Percentiles rank a stretch among this genome's conserved stretches.
Evolutionary conservation across 1,284 basidiomycete species (phyloP).

Genomic region (Trichosporon sp.): DNA sequence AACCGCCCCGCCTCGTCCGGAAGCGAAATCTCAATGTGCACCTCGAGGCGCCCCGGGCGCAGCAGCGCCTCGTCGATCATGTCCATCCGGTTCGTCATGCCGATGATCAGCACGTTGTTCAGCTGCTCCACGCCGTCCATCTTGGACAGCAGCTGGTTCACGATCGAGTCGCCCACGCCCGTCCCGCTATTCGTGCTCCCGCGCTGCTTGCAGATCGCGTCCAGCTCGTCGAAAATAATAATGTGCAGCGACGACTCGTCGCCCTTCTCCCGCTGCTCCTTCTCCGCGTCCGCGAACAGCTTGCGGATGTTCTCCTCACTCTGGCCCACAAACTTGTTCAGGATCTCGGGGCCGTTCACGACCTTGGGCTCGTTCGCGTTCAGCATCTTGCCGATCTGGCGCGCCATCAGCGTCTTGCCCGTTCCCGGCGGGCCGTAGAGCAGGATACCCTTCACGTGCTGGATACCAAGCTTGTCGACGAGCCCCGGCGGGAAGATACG

Average conservation of each 20-base stretch:
- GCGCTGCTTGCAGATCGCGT: slow-evolving; percentile 98
- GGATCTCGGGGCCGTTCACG: slow-evolving; percentile 95
- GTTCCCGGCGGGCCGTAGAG: slow-evolving; percentile 96
- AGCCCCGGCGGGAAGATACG: slow-evolving; percentile 95
- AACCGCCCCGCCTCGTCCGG: slow-evolving; percentile 89
- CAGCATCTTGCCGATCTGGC: slow-evolving; percentile 99
- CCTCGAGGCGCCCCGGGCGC: slow-evolving; percentile 96
- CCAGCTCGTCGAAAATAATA: slow-evolving; percentile 97
- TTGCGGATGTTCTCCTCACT: slow-evolving; percentile 99
- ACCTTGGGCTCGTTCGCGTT: slow-evolving; percentile 98
- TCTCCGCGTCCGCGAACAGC: slow-evolving; percentile 95
- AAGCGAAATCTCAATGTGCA: slow-evolving; percentile 99
- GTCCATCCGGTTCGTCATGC: slow-evolving; percentile 98
- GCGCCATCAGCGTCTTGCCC: slow-evolving; percentile 95
- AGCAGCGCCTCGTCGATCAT: slow-evolving; percentile 99
- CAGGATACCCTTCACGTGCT: slow-evolving; percentile 97
- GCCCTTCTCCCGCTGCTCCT: slow-evolving; percentile 98
- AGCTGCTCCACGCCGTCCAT: slow-evolving; percentile 99
- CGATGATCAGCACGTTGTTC: slow-evolving; percentile 99
- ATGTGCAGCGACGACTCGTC: slow-evolving; percentile 98
- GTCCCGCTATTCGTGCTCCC: slow-evolving; percentile 82
- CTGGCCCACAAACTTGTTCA: slow-evolving; percentile 92
- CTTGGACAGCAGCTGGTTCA: slow-evolving; percentile 98
- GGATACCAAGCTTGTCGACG: slow-evolving; percentile 96
- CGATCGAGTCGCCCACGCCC: slow-evolving; percentile 95